Conservation (phyloP, 1,139 yeast genomes). For the Candida tetrigidarum region DNA sequence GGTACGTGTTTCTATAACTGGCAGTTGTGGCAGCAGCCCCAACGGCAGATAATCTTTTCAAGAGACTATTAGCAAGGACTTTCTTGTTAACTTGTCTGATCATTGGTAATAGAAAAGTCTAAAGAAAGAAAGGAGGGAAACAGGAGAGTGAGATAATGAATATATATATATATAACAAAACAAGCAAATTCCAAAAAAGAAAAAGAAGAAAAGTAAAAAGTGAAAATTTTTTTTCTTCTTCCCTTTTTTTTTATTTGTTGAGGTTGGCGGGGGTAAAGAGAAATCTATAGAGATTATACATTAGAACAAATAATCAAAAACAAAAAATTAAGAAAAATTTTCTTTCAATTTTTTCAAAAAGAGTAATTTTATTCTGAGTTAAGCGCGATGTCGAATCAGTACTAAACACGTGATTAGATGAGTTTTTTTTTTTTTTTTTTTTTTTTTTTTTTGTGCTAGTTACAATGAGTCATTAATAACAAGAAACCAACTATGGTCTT, state of each 20-base stretch:
- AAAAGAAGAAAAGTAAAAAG: conserved; percentile 7
- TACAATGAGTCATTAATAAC: too few species aligned
- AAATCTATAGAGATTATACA: not conserved
- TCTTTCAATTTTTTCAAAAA: conserved; percentile 9
- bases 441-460: not conserved
- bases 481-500: too few species aligned
- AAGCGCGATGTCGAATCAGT: conserved; percentile 51
- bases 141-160: not conserved
- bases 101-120: conserved; percentile 12
- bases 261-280: not conserved
- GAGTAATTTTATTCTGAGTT: conserved; percentile 15
- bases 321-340: conserved; percentile 13
- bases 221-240: conserved; percentile 15
- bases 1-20: conserved; percentile 1
- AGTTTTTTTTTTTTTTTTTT: not conserved
- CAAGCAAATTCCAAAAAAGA: conserved; percentile 4
- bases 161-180: too few species aligned
- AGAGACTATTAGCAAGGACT: conserved; percentile 13
- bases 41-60: conserved; percentile 6
- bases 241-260: conserved; percentile 8
- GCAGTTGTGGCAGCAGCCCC: conserved; percentile 8
- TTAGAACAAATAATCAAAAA: too few species aligned
- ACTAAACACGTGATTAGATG: conserved; percentile 2
- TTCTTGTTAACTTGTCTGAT: conserved; percentile 20
- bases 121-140: not conserved